Evolutionary conservation across 2,329 filamentous ascomycete species (phyloP).

Genomic region (Colletotrichum destructivum): DNA sequence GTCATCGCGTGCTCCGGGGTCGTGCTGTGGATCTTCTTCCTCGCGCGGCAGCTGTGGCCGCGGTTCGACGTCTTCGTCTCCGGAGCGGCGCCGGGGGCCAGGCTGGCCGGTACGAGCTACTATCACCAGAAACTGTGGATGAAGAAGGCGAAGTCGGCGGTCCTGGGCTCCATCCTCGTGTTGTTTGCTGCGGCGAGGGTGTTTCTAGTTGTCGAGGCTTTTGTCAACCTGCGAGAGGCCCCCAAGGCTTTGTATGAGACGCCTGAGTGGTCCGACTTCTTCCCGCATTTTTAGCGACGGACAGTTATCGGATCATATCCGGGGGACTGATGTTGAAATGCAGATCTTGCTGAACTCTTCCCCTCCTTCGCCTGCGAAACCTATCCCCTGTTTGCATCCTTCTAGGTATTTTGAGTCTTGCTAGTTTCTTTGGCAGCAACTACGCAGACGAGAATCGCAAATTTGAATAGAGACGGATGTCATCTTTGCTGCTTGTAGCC

Average conservation of each 20-base stretch:
- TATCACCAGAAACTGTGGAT: conserved; percentile 22
- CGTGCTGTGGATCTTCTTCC: conserved; percentile 36
- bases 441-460: no score
- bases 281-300: conserved; percentile 43
- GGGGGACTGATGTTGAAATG: background rate
- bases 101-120: background rate
- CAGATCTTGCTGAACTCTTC: background rate
- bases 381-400: no score
- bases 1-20: conserved; percentile 40
- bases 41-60: conserved; percentile 36
- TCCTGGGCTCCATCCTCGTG: conserved; percentile 8
- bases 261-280: conserved; percentile 45
- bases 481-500: no score
- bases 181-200: conserved; percentile 42
- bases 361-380: no score
- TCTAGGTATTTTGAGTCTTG: no score
- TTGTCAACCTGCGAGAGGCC: conserved; percentile 45
- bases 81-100: conserved; percentile 22
- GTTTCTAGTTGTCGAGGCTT: conserved; percentile 46
- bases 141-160: conserved; percentile 10
- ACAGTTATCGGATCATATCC: background rate
- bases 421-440: no score
- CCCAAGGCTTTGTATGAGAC: conserved; percentile 44
- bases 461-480: no score
- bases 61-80: conserved; percentile 42